Evolutionary conservation across 768 basidiomycete genomes (phyloP), one percentile per base, ranked within the genome.

Genomic region (Tylopilus sp.): DNA sequence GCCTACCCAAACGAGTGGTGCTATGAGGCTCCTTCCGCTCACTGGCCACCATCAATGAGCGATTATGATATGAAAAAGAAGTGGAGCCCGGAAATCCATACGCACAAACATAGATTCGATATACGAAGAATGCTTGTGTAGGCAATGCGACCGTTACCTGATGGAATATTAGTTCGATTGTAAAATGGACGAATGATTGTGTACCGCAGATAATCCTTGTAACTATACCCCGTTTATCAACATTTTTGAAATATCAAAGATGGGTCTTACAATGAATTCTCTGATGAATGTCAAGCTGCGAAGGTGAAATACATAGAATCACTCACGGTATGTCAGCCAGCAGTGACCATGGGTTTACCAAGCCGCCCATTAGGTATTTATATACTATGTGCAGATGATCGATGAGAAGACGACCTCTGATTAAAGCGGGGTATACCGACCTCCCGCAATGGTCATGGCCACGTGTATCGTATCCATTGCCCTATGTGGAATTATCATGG

Each of bases 1-100:
- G 11, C 58, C 9, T 33, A 59, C 57, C 57, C 53, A 51, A 40
- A 59, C 4, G 6, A 56, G 1, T 11, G 58, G 58, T 0, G 8
- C 22, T 1, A 50, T 9, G 2, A 56, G 25, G 10, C 47, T 52
- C 31, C 22, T 56, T 3, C 44, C 41, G 18, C 45, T 40, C 3
- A 60, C 60, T 58, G 31, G 25, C 13, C 4, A 0, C 6, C 1
- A 3, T 57, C 23, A 54, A 22, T 20, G 20, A 8, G 20, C 12
- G 13, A 6, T n/a, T n/a, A n/a, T n/a, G n/a, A n/a, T n/a, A n/a
- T n/a, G n/a, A 26, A 3, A 2, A 26, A 10, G 6, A 26, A 13
- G n/a, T 4, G 4, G 6, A n/a, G n/a, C n/a, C n/a, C n/a, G n/a
- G n/a, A 44, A 5, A 12, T 11, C 20, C 1, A 3, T 3, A 44